Conservation (phyloP, 129 eudicot genomes). For the Centrapalus pauciflorus region DNA sequence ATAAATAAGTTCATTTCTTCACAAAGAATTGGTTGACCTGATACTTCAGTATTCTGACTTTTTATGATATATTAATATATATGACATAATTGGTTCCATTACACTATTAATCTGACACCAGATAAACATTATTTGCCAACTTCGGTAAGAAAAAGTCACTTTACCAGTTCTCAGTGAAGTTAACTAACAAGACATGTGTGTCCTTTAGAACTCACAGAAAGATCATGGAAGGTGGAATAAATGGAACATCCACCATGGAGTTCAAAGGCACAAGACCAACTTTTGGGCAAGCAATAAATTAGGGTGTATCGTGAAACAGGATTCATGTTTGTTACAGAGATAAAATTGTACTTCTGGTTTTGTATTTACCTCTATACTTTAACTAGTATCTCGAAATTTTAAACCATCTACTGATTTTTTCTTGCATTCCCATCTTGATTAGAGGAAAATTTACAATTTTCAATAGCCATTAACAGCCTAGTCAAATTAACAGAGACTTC, state of each 20-base stretch:
- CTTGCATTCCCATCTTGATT: not conserved
- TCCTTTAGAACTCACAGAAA: too few species aligned
- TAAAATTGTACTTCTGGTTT: not conserved
- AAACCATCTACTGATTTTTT: too few species aligned
- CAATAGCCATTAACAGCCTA: not conserved
- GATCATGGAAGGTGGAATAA: not conserved
- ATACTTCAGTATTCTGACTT: slow-evolving; percentile 1
- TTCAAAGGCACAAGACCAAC: not conserved
- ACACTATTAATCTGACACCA: not conserved
- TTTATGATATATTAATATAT: not conserved
- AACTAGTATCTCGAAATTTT: not conserved
- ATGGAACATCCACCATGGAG: slow-evolving; percentile 7
- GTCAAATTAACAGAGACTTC: too few species aligned
- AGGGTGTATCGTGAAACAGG: not conserved
- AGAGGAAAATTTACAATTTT: not conserved
- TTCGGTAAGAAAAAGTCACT: not conserved
- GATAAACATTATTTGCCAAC: not conserved
- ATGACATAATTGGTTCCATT: not conserved
- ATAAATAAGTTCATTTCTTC: slow-evolving; percentile 3
- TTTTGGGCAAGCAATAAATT: too few species aligned
- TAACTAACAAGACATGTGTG: not conserved
- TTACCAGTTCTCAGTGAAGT: not conserved
- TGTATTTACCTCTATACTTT: not conserved
- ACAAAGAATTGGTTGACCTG: not conserved
- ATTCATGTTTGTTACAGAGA: not conserved